phyloP scores from a whole-genome alignment of 2,329 filamentous ascomycete species.

The Aspergillus vadensis region DNA sequence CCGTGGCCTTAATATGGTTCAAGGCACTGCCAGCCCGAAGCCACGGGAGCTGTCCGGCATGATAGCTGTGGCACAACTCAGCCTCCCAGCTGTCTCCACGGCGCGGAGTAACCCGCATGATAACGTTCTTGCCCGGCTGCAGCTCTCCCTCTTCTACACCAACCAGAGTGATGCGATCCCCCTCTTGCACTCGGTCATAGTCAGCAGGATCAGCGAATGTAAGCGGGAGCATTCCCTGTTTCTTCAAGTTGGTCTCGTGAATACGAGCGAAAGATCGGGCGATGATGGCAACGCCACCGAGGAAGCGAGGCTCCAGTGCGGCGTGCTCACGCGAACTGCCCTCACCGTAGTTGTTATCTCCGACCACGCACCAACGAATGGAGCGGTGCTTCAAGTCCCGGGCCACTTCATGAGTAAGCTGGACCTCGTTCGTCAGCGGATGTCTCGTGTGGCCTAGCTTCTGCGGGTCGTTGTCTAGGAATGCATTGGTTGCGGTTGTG shows the following conservation, averaged over 20 bases:
- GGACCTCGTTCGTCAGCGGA: constrained; percentile 74
- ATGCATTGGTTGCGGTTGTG: constrained; percentile 88
- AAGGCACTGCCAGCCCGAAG: constrained; percentile 39
- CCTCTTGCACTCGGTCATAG: constrained; percentile 62
- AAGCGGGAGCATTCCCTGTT: constrained; percentile 98
- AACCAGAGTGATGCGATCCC: constrained; percentile 23
- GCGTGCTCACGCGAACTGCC: constrained; percentile 95
- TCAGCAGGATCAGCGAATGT: constrained; percentile 89
- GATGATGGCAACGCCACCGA: constrained; percentile 92
- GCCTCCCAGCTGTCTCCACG: constrained; percentile 32
- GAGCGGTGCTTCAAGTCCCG: constrained; percentile 95
- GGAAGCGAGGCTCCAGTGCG: constrained; percentile 90
- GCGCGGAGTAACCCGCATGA: constrained; percentile 30
- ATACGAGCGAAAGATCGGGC: constrained; percentile 93
- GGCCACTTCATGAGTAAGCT: constrained; percentile 82
- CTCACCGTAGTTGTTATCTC: constrained; percentile 98
- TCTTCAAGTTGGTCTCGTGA: constrained; percentile 99
- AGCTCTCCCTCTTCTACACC: constrained; percentile 28
- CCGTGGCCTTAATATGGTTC: constrained; percentile 34
- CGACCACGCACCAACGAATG: constrained; percentile 90
- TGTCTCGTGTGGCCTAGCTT: constrained; percentile 44
- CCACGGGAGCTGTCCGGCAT: constrained; percentile 36
- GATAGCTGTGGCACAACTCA: constrained; percentile 37
- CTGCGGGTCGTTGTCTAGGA: constrained; percentile 27
- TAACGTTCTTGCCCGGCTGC: constrained; percentile 31